Base-by-base conservation (phyloP, 345 rosid species). In the Limnanthes douglasii region DNA sequence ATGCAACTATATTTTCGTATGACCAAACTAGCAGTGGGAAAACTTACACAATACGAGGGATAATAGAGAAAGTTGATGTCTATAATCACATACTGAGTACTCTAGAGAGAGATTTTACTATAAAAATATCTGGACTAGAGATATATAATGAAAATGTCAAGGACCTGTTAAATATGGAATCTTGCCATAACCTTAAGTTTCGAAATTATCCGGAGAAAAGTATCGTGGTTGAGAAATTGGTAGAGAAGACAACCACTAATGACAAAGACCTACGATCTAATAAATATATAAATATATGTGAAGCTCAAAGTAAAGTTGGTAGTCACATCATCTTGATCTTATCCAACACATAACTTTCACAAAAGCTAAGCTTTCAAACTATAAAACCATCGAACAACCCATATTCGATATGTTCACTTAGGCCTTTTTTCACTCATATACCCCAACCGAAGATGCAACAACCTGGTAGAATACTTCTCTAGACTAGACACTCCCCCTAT, bases 151-250 rank as follows among this genome's bases (percentile, higher is more conserved):
- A 92, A 52, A 92, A 85, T 60, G 99, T 85, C 5, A 67, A 64
- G 51, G 99, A 92, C 66, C 53, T 92, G 43, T 58, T 92, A 40
- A 92, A 85, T 68, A 73, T 90, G 20, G 99, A 92, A 41, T 73
- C 88, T 6, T 93, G 86, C 1, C 93, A 83, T 46, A 75, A 60
- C 50, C 96, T 92, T 45, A 92, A 92, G 70, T 94, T 92, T 66
- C 76, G 78, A 7, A 96, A 92, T 60, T 96, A 92, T 49, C 99
- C 96, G 8, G 99, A 92, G 96, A 92, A 92, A 78, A 96, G 99
- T 22, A 92, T 96, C 11, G 71, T 92, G 56, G 96, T 92, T 31
- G 99, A 92, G 69, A 92, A 81, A 62, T 61, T 92, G 60, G 73
- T 75, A 11, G 99, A 92, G 56, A 93, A 92, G 57, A 85, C 72